Conservation (phyloP, 2,329 filamentous ascomycete species). For the Pyrenophora seminiperda region DNA sequence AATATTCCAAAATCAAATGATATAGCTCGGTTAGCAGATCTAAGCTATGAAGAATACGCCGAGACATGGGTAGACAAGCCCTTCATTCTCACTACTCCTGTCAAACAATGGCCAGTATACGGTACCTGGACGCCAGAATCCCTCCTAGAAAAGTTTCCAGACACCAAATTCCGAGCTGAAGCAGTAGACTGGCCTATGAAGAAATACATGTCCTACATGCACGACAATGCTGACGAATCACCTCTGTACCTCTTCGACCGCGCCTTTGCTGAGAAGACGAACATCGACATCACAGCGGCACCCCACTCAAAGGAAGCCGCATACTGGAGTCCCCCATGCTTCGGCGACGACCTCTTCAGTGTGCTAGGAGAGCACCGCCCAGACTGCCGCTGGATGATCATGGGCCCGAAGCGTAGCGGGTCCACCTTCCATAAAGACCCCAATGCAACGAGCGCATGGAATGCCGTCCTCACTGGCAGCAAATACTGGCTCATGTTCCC, state of each 20-base stretch:
- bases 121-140: constrained; percentile 73
- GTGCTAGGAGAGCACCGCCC: constrained; percentile 78
- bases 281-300: constrained; percentile 50
- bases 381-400: constrained; percentile 89
- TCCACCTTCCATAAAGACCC: constrained; percentile 92
- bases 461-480: constrained; percentile 83
- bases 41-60: constrained; percentile 76
- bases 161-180: constrained; percentile 81
- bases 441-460: constrained; percentile 83
- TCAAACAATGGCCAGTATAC: constrained; percentile 81
- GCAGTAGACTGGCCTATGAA: constrained; percentile 88
- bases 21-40: constrained; percentile 70
- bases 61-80: constrained; percentile 77
- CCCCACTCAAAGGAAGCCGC: constrained; percentile 58
- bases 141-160: constrained; percentile 67
- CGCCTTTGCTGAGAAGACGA: constrained; percentile 85
- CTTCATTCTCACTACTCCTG: constrained; percentile 83
- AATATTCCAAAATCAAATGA: constrained; percentile 75
- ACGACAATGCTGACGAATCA: constrained; percentile 78
- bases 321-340: constrained; percentile 83
- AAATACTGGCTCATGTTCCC: constrained; percentile 99
- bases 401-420: constrained; percentile 84
- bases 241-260: constrained; percentile 93
- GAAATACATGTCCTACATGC: constrained; percentile 85
- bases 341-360: constrained; percentile 84